Evolutionary conservation across 192 early-diverging fungal species (phyloP).

Genomic region (Entrophospora sp.): DNA sequence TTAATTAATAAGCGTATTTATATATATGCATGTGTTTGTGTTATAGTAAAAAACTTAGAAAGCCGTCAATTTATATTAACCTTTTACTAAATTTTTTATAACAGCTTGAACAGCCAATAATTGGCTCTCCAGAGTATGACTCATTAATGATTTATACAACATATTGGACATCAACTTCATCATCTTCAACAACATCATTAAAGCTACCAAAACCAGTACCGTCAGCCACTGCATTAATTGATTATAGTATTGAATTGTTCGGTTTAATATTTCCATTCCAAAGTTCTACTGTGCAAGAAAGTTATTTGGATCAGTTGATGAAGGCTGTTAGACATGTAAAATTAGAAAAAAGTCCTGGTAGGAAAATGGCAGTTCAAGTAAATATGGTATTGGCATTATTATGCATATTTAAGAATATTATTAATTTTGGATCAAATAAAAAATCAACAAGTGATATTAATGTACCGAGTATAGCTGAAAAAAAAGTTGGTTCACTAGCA

Average conservation of each 20-base stretch:
- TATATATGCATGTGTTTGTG: too few species aligned
- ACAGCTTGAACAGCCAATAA: constrained; percentile 47
- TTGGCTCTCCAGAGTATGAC: constrained; percentile 58
- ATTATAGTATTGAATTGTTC: constrained; percentile 73
- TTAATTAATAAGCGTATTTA: too few species aligned
- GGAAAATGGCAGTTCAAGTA: constrained; percentile 68
- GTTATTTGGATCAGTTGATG: constrained; percentile 65
- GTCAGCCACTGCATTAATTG: constrained; percentile 54
- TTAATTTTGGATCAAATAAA: constrained; percentile 27
- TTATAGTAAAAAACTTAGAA: too few species aligned
- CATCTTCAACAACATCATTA: constrained; percentile 7
- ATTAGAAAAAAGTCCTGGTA: constrained; percentile 56
- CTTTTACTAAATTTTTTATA: not conserved
- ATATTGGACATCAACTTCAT: constrained; percentile 21
- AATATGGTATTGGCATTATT: constrained; percentile 72
- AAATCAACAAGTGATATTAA: constrained; percentile 20
- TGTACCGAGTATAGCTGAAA: constrained; percentile 27
- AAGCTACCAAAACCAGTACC: constrained; percentile 37
- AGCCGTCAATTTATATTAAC: too few species aligned
- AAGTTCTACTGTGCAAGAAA: constrained; percentile 61
- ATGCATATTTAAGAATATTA: constrained; percentile 56
- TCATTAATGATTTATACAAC: constrained; percentile 45
- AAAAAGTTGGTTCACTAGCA: constrained; percentile 31
- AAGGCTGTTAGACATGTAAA: constrained; percentile 53
- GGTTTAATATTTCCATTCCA: constrained; percentile 63